Evolutionary conservation across 2,329 filamentous ascomycete genomes (phyloP).

Genomic region (Xylaria sp.): DNA sequence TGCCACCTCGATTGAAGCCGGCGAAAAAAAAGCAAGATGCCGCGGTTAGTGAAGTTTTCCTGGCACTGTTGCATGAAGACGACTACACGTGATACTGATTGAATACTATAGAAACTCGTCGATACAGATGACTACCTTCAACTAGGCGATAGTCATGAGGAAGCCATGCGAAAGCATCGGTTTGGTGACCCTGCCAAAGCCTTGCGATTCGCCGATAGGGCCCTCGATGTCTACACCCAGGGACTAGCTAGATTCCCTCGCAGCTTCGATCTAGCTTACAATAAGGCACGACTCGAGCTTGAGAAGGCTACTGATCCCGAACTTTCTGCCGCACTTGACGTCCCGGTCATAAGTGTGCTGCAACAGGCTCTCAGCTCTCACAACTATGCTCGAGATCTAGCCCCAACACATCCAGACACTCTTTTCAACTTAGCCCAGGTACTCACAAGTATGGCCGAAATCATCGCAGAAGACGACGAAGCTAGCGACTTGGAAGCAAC

Average conservation of each 20-base stretch:
- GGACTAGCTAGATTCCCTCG: slow-evolving; percentile 69
- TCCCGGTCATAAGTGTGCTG: slow-evolving; percentile 64
- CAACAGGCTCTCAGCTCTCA: slow-evolving; percentile 72
- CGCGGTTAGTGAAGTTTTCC: slow-evolving; percentile 10
- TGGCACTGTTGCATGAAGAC: neutral
- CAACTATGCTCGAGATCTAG: slow-evolving; percentile 67
- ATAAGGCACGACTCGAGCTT: slow-evolving; percentile 78
- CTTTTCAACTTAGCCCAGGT: slow-evolving; percentile 80
- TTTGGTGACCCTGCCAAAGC: slow-evolving; percentile 75
- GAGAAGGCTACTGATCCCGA: slow-evolving; percentile 75
- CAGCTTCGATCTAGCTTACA: slow-evolving; percentile 78
- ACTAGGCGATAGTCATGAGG: slow-evolving; percentile 75
- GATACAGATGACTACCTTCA: slow-evolving; percentile 76
- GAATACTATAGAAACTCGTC: slow-evolving; percentile 59
- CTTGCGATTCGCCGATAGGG: slow-evolving; percentile 67
- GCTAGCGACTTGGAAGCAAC: slow-evolving; percentile 53
- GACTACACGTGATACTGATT: slow-evolving; percentile 20
- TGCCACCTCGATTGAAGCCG: slow-evolving; percentile 29
- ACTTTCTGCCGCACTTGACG: slow-evolving; percentile 68
- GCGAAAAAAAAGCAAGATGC: slow-evolving; percentile 23
- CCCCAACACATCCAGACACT: slow-evolving; percentile 72
- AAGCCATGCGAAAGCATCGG: slow-evolving; percentile 79
- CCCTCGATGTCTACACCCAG: slow-evolving; percentile 73
- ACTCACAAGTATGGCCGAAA: slow-evolving; percentile 73
- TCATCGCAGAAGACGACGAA: slow-evolving; percentile 63